Base-by-base conservation (phyloP, 2,329 filamentous ascomycete genomes). In the Claviceps capensis region DNA sequence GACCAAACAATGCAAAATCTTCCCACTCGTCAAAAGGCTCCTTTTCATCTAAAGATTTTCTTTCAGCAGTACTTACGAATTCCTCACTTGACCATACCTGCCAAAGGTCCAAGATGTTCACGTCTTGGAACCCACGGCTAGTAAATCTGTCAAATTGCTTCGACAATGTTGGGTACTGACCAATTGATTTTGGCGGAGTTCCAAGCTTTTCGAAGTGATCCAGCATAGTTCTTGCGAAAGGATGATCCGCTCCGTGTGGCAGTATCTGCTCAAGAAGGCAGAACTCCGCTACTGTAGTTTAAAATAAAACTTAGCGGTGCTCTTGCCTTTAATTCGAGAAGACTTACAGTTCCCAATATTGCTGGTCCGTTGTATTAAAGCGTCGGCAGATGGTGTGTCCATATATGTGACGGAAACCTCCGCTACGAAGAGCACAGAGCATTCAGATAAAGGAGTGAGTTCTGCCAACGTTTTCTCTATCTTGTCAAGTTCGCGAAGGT, bases 21-120 rank as follows among this genome's bases (percentile, higher is more conserved):
- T 97, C 91, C 88, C 88, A 95, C 67, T 96, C 90, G 65, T 97
- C 91, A 62, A 97, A 96, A 1, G 85, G 81, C 62, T 96, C 91
- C 16, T 89, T 67, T 1, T 69, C 62, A 59, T 95, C 84, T 14
- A 96, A 68, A 11, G 69, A 69, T 38, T 64, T 69, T 56, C 87
- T 77, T 55, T 87, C 76, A 1, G 73, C 67, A 1, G 74, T 61
- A 5, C 72, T 73, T 19, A 95, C 67, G 63, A 90, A 90, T 2
- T 69, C 62, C 14, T 80, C 71, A 57, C 86, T 80, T 11, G 77
- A 80, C 90, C 90, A 96, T 1, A 89, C 72, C 52, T 88, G 78
- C 88, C 90, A 95, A 11, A 96, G 71, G 59, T 83, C 87, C 63
- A 78, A 77, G 45, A 81, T 77, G 14, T 76, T 69, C 16, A 83